Base-by-base conservation (phyloP, 345 rosid genomes). In the Carallia brachiata region DNA sequence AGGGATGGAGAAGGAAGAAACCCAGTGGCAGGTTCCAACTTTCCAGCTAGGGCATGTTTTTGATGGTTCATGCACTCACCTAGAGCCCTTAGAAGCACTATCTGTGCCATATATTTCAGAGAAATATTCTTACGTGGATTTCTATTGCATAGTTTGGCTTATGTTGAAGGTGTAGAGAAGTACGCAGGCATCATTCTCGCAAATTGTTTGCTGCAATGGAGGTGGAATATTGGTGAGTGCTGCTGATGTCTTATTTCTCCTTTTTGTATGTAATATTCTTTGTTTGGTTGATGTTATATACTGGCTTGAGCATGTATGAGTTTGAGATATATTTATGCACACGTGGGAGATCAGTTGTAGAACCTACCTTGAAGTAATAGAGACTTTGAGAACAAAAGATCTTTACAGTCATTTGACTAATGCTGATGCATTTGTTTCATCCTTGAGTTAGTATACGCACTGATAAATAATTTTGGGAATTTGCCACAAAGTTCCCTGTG, bases 1-100 rank as follows among this genome's bases (percentile, higher is more conserved):
- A 94, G 97, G 97, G 97, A 73, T 94, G 98, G 97, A 94, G 89
- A 81, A 88, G 96, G 78, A 88, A 78, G 83, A 94, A 87, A 65
- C 88, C 78, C 1, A 90, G 87, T 16, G 93, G 97, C 72, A 85
- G 79, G 77, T 94, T 94, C 85, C 95, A 91, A 79, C 89, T 90
- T 58, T 94, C 97, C 52, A 72, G 85, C 18, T 91, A 70, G 84
- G 71, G 74, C 62, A 48, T 62, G 18, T 23, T 71, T 56, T 65
- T 71, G 3, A 67, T 56, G 28, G 74, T 69, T 57, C 66, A 50
- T 50, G 72, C 72, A 73, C 59, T 66, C 27, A 52, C 40, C 15
- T 71, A 9, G 32, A 72, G 61, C 54, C 27, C 59, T 64, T 12
- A 34, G 60, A 47, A 28, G 60, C 65, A 17, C 15, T 48, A 53